phyloP scores from a whole-genome alignment of 352 stramenopile species.

The Blastocystis sp. region DNA sequence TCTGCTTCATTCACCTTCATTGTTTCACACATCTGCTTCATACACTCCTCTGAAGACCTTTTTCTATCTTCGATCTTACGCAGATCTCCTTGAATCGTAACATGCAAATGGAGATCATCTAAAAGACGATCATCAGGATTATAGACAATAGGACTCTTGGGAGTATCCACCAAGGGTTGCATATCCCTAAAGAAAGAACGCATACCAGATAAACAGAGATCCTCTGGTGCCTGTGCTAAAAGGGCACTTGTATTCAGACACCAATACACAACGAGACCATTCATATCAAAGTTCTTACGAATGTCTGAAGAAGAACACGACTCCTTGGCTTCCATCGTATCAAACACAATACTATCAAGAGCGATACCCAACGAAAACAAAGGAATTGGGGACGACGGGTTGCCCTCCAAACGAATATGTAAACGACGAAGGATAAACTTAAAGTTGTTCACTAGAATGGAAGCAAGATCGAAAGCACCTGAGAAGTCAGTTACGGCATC shows the following conservation, averaged over 20 bases:
- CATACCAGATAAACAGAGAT: constrained; percentile 1
- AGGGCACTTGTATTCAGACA: constrained; percentile 25
- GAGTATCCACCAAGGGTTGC: not conserved
- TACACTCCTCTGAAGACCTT: not conserved
- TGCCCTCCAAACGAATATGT: constrained; percentile 45
- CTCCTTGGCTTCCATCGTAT: not conserved
- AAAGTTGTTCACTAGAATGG: constrained; percentile 42
- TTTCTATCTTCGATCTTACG: constrained; percentile 23
- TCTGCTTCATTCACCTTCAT: not conserved
- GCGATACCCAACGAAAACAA: constrained; percentile 37
- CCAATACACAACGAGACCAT: constrained; percentile 42
- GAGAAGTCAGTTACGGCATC: constrained; percentile 14
- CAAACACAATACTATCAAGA: constrained; percentile 12
- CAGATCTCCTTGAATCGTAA: constrained; percentile 29
- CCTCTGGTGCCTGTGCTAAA: not conserved
- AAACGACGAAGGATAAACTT: constrained; percentile 29
- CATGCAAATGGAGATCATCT: constrained; percentile 33
- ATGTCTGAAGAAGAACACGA: not conserved
- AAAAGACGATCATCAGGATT: constrained; percentile 32
- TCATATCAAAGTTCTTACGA: constrained; percentile 44
- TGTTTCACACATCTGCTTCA: not conserved
- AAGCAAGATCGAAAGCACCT: constrained; percentile 42
- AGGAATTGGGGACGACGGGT: constrained; percentile 35
- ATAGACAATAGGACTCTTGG: constrained; percentile 28
- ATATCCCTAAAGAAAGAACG: constrained; percentile 11